Conservation (phyloP, 2,329 filamentous ascomycete genomes). For the Thielaviopsis punctulata region DNA sequence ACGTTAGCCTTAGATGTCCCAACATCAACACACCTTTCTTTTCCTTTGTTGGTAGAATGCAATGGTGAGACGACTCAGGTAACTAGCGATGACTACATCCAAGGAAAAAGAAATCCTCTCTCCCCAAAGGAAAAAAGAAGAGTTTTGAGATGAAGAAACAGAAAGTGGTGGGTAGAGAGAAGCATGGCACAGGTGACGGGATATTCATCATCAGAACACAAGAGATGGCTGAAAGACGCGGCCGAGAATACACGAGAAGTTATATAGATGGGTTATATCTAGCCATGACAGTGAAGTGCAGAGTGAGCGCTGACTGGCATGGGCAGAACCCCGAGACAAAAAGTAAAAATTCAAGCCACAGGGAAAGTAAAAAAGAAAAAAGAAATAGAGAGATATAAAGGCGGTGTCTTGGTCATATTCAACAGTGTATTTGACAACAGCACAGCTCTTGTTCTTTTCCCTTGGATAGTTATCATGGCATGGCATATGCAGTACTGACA, state of each 20-base stretch:
- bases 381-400: no score
- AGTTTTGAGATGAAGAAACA: no score
- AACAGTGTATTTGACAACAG: background rate
- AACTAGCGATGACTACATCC: background rate
- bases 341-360: no score
- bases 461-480: background rate
- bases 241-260: background rate
- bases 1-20: slow-evolving; percentile 6
- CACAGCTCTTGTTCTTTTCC: no score
- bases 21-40: no score
- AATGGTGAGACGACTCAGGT: no score
- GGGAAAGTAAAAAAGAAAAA: background rate
- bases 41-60: no score
- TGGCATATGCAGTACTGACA: no score
- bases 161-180: no score
- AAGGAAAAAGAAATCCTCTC: no score
- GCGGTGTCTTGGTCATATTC: background rate
- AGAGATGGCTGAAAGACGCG: background rate
- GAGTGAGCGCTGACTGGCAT: background rate
- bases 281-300: background rate
- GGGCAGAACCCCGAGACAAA: background rate
- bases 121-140: background rate
- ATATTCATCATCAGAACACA: background rate
- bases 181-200: background rate
- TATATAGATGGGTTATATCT: background rate